phyloP scores from a whole-genome alignment of 2,329 filamentous ascomycete genomes.

The Drechslerella dactyloides region DNA sequence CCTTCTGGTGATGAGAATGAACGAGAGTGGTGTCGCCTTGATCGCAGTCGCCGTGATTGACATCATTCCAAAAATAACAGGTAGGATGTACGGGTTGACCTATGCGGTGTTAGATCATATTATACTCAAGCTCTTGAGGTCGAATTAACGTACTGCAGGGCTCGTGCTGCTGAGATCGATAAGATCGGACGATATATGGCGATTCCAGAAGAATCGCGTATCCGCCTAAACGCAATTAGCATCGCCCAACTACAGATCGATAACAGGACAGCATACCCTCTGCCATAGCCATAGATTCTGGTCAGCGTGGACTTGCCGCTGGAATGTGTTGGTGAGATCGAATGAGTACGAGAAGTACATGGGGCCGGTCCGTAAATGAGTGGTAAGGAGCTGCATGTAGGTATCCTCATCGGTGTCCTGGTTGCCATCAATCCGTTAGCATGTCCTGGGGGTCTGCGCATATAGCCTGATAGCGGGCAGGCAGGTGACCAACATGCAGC shows the following conservation, averaged over 20 bases:
- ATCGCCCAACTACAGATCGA: neutral
- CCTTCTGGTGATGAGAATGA: conserved; percentile 85
- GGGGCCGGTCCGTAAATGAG: conserved; percentile 78
- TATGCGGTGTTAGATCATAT: conserved; percentile 27
- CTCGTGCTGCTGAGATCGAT: conserved; percentile 77
- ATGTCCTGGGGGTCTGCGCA: neutral
- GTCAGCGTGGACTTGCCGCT: conserved; percentile 83
- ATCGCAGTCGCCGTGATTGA: conserved; percentile 86
- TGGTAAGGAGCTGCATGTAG: conserved; percentile 79
- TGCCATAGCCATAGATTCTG: conserved; percentile 78
- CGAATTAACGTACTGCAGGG: conserved; percentile 53
- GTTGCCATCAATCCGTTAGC: conserved; percentile 67
- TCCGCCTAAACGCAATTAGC: conserved; percentile 65
- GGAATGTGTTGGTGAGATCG: conserved; percentile 95
- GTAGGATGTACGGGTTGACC: conserved; percentile 89
- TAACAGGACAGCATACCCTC: conserved; percentile 59
- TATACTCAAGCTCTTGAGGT: neutral
- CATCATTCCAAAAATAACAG: conserved; percentile 95
- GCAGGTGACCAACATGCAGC: conserved; percentile 52
- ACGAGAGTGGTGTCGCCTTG: conserved; percentile 81
- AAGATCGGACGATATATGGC: conserved; percentile 85
- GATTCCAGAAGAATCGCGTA: conserved; percentile 99
- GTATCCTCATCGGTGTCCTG: conserved; percentile 93
- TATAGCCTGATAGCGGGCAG: neutral
- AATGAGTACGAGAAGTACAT: conserved; percentile 99